Evolutionary conservation across 163 green algal species (phyloP).

Genomic region (Prototheca wickerhamii): DNA sequence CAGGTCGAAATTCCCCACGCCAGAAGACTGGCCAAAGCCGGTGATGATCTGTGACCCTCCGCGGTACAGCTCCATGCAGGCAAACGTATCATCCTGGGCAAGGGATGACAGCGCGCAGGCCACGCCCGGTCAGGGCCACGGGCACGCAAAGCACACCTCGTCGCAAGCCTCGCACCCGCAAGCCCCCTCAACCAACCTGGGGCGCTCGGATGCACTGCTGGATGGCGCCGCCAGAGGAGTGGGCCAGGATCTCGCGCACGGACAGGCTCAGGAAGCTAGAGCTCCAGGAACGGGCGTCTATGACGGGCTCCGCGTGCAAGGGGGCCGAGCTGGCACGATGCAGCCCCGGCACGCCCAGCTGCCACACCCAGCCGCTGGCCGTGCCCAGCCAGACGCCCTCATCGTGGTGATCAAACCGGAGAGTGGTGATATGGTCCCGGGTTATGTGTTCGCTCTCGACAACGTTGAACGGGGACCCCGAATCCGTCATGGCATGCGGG

Average conservation of each 20-base stretch:
- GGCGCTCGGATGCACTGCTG: not conserved
- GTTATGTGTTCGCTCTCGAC: not conserved
- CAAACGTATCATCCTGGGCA: not conserved
- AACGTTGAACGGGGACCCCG: not conserved
- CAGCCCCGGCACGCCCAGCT: slow-evolving; percentile 29
- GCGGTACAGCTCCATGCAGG: slow-evolving; percentile 1
- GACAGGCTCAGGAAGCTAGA: slow-evolving; percentile 25
- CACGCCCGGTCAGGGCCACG: too few relatives aligned
- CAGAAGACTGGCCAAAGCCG: not conserved
- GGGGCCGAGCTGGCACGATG: slow-evolving; percentile 20
- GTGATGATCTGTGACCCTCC: not conserved
- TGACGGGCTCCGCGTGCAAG: slow-evolving; percentile 13
- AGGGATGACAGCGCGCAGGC: too few relatives aligned
- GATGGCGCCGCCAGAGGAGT: slow-evolving; percentile 26
- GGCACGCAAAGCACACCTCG: too few relatives aligned
- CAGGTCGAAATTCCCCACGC: too few relatives aligned
- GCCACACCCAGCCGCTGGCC: slow-evolving; percentile 31
- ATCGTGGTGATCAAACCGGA: slow-evolving; percentile 22
- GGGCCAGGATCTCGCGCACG: slow-evolving; percentile 15
- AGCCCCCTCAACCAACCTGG: not conserved
- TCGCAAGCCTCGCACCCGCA: not conserved
- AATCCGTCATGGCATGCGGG: not conserved
- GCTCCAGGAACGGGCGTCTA: slow-evolving; percentile 30
- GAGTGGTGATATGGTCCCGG: not conserved
- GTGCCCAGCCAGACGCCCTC: slow-evolving; percentile 39